A percentile compares a stretch with the other conserved stretches of the same genome.
These are phyloP conservation scores for Hirsutella rhossiliensis DNA, from an alignment of 2,329 filamentous ascomycete species.

Conservation along the genomic window DNA sequence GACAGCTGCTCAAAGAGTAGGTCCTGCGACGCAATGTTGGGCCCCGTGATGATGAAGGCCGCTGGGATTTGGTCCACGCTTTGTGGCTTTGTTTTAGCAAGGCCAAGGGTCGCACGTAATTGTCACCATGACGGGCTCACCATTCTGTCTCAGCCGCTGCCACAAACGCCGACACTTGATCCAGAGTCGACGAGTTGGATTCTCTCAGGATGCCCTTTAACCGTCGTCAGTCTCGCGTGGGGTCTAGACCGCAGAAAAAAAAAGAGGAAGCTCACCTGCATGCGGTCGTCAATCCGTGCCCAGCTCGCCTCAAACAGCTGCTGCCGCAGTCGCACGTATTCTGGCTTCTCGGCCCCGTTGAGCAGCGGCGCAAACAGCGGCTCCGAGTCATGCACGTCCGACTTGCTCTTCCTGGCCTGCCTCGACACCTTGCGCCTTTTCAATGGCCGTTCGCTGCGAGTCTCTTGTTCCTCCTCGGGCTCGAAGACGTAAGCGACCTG, in stretches of 20 bases:
- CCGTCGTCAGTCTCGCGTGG: background rate
- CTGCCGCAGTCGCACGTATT: constrained; percentile 40
- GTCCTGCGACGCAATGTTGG: constrained; percentile 65
- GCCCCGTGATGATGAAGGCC: constrained; percentile 64
- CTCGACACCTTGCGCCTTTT: constrained; percentile 46
- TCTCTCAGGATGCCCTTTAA: constrained; percentile 43
- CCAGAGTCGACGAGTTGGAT: constrained; percentile 48
- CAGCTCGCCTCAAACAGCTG: constrained; percentile 51
- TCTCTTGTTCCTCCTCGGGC: constrained; percentile 28
- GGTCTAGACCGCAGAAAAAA: background rate
- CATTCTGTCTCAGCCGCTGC: constrained; percentile 20
- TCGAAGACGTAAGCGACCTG: constrained; percentile 15
- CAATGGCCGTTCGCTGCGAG: constrained; percentile 27
- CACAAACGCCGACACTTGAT: constrained; percentile 46
- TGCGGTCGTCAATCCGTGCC: constrained; percentile 48
- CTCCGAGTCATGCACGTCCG: constrained; percentile 4
- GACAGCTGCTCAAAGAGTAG: constrained; percentile 62
- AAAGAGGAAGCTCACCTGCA: constrained; percentile 29
- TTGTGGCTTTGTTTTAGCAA: too few relatives aligned
- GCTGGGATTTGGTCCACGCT: constrained; percentile 46
- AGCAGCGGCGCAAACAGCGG: constrained; percentile 39
- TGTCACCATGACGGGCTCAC: constrained; percentile 9
- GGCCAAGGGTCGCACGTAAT: too few relatives aligned
- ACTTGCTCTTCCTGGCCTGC: constrained; percentile 11
- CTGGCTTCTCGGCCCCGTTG: constrained; percentile 37